A percentile compares a stretch with the other conserved stretches of the same genome.
Conservation (phyloP, 2,329 filamentous ascomycete genomes). For the Arthrinium puccinioides region DNA sequence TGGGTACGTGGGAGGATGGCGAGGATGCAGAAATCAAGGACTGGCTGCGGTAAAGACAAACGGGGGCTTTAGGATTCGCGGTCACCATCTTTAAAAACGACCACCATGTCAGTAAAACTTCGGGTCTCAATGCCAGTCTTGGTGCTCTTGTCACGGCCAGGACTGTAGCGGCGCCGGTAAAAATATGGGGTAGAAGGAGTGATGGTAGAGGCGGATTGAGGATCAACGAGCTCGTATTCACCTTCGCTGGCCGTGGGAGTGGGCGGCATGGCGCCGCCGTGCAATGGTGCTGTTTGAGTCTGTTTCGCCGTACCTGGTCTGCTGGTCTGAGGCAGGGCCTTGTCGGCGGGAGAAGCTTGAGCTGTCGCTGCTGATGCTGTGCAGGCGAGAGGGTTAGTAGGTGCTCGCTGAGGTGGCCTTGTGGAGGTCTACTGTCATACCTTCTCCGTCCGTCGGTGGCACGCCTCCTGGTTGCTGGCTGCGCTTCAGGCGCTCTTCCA, state of each 20-base stretch:
- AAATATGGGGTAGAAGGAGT: neutral
- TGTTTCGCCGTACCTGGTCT: slow-evolving; percentile 47
- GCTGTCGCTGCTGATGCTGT: slow-evolving; percentile 5
- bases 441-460: neutral
- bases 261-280: slow-evolving; percentile 51
- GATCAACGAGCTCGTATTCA: slow-evolving; percentile 39
- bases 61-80: slow-evolving; percentile 21
- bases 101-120: slow-evolving; percentile 34
- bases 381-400: neutral
- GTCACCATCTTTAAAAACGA: slow-evolving; percentile 35
- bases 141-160: slow-evolving; percentile 2
- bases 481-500: slow-evolving; percentile 66
- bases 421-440: no score
- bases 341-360: slow-evolving; percentile 15
- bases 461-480: slow-evolving; percentile 13
- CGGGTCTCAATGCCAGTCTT: slow-evolving; percentile 18
- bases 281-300: slow-evolving; percentile 40
- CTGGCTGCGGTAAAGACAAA: no score
- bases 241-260: slow-evolving; percentile 56
- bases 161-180: no score
- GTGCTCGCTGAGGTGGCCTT: no score
- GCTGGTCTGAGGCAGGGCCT: slow-evolving; percentile 28
- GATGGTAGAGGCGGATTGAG: slow-evolving; percentile 6
- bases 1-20: no score
- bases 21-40: no score